Conservation (phyloP, 768 basidiomycete genomes). For the Naganishia vishniacii region DNA sequence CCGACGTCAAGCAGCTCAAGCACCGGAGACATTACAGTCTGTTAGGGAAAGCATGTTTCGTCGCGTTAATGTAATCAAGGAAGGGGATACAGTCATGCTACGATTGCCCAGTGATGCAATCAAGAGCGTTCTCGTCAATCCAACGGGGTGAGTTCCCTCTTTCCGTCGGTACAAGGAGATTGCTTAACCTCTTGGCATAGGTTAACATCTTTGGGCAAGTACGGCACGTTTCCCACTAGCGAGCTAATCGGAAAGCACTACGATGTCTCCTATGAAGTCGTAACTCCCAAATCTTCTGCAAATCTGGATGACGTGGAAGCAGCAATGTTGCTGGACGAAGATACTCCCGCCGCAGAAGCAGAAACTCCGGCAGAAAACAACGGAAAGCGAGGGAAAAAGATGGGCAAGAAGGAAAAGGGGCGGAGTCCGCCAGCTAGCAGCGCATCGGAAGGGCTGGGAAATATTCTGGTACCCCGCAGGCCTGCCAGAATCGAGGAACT, state of each 20-base stretch:
- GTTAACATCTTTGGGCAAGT: slow-evolving; percentile 69
- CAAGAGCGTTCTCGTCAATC: slow-evolving; percentile 66
- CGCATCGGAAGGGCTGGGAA: slow-evolving; percentile 37
- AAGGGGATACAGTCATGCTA: slow-evolving; percentile 72
- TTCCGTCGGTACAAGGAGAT: background rate
- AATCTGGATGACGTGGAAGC: background rate
- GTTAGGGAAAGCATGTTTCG: slow-evolving; percentile 20
- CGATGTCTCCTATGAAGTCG: slow-evolving; percentile 82
- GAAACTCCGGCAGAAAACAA: slow-evolving; percentile 5
- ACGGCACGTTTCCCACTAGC: slow-evolving; percentile 72
- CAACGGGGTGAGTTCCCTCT: slow-evolving; percentile 58
- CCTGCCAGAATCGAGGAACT: slow-evolving; percentile 69
- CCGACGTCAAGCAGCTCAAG: slow-evolving; percentile 15
- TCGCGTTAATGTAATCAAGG: slow-evolving; percentile 53
- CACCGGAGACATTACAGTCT: slow-evolving; percentile 9
- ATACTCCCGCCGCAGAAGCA: slow-evolving; percentile 18
- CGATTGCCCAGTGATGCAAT: slow-evolving; percentile 73
- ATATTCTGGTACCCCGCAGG: slow-evolving; percentile 48
- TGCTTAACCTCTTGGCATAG: slow-evolving; percentile 50
- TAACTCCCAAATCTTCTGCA: slow-evolving; percentile 27
- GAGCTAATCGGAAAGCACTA: slow-evolving; percentile 77
- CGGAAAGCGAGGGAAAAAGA: slow-evolving; percentile 17
- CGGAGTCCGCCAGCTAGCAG: slow-evolving; percentile 59
- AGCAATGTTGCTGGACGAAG: slow-evolving; percentile 13
- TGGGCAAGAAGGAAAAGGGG: slow-evolving; percentile 30